A percentile compares a stretch with the other conserved stretches of the same genome.
These are phyloP conservation scores for Candida maesae DNA, from an alignment of 805 yeast species.

Conservation along the genomic window DNA sequence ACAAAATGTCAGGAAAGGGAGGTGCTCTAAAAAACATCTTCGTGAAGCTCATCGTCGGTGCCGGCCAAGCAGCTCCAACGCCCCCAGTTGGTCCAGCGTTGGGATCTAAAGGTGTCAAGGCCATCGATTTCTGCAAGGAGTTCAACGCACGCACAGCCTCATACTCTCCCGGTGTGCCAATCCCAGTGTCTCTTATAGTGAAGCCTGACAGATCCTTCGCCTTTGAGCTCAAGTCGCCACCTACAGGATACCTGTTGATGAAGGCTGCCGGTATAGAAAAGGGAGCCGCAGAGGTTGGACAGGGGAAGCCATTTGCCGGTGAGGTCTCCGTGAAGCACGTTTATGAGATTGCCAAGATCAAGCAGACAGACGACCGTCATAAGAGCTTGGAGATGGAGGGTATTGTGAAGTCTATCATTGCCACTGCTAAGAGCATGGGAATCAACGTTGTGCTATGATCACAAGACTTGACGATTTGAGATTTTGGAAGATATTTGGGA, in stretches of 20 bases:
- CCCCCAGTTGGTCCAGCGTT: slow-evolving; percentile 99
- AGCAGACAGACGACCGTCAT: slow-evolving; percentile 81
- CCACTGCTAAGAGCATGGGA: slow-evolving; percentile 89
- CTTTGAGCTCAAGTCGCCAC: slow-evolving; percentile 87
- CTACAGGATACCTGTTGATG: slow-evolving; percentile 80
- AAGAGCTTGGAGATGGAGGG: slow-evolving; percentile 64
- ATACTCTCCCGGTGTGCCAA: slow-evolving; percentile 80
- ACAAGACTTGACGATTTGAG: too few species aligned
- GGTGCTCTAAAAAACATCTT: slow-evolving; percentile 40
- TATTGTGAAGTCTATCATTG: slow-evolving; percentile 76
- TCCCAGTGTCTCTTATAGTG: slow-evolving; percentile 80
- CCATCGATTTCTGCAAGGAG: slow-evolving; percentile 97
- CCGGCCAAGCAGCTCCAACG: slow-evolving; percentile 97
- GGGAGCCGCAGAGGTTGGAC: slow-evolving; percentile 60
- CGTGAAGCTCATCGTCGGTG: slow-evolving; percentile 89
- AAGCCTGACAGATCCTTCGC: slow-evolving; percentile 89
- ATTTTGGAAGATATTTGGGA: too few species aligned
- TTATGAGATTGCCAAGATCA: slow-evolving; percentile 92
- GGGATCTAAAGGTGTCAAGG: slow-evolving; percentile 98
- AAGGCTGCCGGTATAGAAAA: slow-evolving; percentile 78
- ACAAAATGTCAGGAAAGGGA: slow-evolving; percentile 26
- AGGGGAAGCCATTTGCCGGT: slow-evolving; percentile 63
- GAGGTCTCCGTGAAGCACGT: slow-evolving; percentile 76
- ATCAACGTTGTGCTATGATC: slow-evolving; percentile 68
- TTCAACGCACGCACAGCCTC: slow-evolving; percentile 96